Base-by-base conservation (phyloP, 129 eudicot species). In the Pulicaria dysenterica region DNA sequence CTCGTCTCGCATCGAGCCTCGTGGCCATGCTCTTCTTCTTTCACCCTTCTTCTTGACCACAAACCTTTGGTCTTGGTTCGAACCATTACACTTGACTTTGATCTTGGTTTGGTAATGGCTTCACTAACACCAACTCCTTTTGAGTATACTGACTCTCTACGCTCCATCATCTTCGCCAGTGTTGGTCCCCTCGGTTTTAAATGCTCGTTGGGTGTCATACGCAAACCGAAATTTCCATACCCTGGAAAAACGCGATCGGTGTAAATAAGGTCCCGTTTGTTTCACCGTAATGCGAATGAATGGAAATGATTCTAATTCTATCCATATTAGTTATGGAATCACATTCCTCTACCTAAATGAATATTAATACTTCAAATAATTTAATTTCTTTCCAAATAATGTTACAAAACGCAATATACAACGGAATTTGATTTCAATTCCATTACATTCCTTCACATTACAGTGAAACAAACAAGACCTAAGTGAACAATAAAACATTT, bases 61-160 rank as follows among this genome's bases (percentile, higher is more conserved):
- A 68, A 50, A 54, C 60, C 74, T 31, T 61, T 63, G 31, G 73
- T 64, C 67, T 67, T 65, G 12, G 65, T 74, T 64, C 31, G 75
- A 42, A 17, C 70, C 83, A 45, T 67, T 45, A 46, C 71, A 77
- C 64, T 80, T 19, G 70, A 41, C 43, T 70, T 58, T 48, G 78
- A 60, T 40, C 70, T 57, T 7, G 67, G 64, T 57, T 80, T 69
- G 17, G 45, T 74, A 42, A 65, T 69, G 10, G 80, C 51, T 51
- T 70, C 79, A 37, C 67, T 59, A 3, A 64, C 64, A 66, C 68
- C 69, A 6, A 14, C 47, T 69, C 75, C 77, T 73, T 82, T 83
- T 38, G 86, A 73, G 66, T 83, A 79, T 0, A 70, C 41, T 16
- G 81, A 67, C 16, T 87, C 87, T 55, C 67, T 84, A 31, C 70